Percentiles rank a stretch among this genome's conserved stretches.
Conservation (phyloP, 2,329 filamentous ascomycete genomes). For the Trichoderma cornu-damae region DNA sequence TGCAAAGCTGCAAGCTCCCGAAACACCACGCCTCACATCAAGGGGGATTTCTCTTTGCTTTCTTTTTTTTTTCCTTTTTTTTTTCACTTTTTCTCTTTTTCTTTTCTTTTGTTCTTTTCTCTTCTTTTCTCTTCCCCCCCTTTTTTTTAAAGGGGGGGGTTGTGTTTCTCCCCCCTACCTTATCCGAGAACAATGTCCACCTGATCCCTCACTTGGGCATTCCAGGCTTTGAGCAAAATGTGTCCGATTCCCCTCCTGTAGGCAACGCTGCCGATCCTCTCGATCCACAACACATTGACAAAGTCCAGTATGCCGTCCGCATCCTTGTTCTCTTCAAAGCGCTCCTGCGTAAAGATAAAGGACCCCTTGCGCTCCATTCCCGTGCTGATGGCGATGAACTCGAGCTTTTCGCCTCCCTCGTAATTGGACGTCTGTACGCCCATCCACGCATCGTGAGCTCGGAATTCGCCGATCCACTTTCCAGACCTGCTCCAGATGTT, state of each 20-base stretch:
- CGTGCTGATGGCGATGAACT: slow-evolving; percentile 41
- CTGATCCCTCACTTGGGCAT: slow-evolving; percentile 37
- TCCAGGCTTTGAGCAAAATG: slow-evolving; percentile 39
- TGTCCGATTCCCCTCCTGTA: slow-evolving; percentile 41
- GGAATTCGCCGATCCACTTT: slow-evolving; percentile 40
- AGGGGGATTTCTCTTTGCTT: no score
- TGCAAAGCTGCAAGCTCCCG: neutral
- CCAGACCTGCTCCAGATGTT: slow-evolving; percentile 37
- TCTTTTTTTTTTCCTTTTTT: no score
- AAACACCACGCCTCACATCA: neutral
- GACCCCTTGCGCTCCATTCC: slow-evolving; percentile 40
- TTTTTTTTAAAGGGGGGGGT: no score
- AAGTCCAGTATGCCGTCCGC: slow-evolving; percentile 41
- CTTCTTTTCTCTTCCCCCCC: no score
- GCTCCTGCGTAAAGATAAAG: slow-evolving; percentile 36
- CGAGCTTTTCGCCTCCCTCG: slow-evolving; percentile 40
- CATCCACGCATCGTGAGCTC: slow-evolving; percentile 43
- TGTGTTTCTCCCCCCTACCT: no score
- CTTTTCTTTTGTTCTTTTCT: no score
- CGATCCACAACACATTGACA: slow-evolving; percentile 44
- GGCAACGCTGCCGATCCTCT: slow-evolving; percentile 40
- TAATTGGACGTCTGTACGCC: slow-evolving; percentile 44
- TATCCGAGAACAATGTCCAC: slow-evolving; percentile 40
- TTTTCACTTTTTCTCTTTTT: no score
- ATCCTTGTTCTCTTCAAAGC: slow-evolving; percentile 39